Percentiles rank a stretch among this genome's conserved stretches.
phyloP scores from a whole-genome alignment of 257 asterid genomes.

The Nicotiana obtusifolia region DNA sequence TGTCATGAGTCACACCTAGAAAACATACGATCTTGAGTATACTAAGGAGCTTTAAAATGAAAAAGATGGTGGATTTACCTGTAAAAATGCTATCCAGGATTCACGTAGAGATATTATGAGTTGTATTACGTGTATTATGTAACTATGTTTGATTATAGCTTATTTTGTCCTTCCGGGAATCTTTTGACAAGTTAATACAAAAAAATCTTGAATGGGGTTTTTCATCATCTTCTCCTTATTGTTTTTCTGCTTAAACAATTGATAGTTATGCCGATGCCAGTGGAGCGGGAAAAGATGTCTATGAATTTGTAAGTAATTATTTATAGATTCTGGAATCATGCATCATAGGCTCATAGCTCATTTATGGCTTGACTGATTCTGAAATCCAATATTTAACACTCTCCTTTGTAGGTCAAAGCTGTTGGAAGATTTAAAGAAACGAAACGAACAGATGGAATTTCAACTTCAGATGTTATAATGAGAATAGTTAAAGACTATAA shows the following conservation, averaged over 20 bases:
- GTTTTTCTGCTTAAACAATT: background rate
- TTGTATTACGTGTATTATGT: background rate
- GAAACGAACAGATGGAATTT: constrained; percentile 62
- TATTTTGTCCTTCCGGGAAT: background rate
- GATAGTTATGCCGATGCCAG: constrained; percentile 68
- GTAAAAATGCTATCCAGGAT: background rate
- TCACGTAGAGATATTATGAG: background rate
- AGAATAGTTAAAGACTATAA: constrained; percentile 75
- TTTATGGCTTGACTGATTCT: background rate
- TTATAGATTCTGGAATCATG: background rate
- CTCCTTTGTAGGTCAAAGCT: constrained; percentile 48
- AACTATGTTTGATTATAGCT: background rate
- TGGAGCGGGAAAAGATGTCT: constrained; percentile 70
- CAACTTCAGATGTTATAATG: constrained; percentile 74
- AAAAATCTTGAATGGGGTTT: background rate
- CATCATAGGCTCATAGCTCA: background rate
- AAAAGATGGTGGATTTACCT: background rate
- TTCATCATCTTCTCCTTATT: background rate
- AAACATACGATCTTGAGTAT: background rate
- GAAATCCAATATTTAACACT: background rate
- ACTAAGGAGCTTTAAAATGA: background rate
- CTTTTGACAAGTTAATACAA: background rate
- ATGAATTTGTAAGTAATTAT: constrained; percentile 53
- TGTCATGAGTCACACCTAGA: background rate
- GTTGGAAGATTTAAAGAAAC: constrained; percentile 75